Base-by-base conservation (phyloP, 2,329 filamentous ascomycete species). In the Sporothrix protearum region DNA sequence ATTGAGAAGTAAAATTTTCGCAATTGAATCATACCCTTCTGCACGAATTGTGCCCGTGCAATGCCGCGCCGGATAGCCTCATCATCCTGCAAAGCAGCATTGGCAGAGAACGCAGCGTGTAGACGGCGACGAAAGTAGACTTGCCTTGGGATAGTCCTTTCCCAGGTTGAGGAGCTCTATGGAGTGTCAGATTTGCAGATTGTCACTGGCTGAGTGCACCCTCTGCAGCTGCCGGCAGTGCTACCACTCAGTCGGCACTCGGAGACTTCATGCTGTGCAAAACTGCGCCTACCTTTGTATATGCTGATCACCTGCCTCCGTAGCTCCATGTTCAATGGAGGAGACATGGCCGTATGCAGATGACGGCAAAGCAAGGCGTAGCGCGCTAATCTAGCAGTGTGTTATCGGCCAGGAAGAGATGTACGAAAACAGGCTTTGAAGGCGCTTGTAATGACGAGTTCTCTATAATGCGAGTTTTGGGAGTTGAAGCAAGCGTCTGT, bases 101-200 rank as follows among this genome's bases (percentile, higher is more conserved):
- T 93, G 63, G 89, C 88, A 75, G 90, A 88, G 81, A 98, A 99
- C 0, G 95, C 95, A 73, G 89, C 89, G 82, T 97, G 94, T 10
- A 97, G 83, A 1, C 94, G 88, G 8, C 89, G 87, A 12, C 91
- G 88, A 79, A 96, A 97, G 82, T 94, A 97, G 39, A 85, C 82
- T 74, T 82, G 96, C 63, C 96, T 92, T 85, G 1, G 96, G 95
- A 77, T 98, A 98, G 72, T 95, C 91, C 71, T 90, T 88, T 45
- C 95, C 94, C 16, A 98, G 85, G 77, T 91, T 89, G 57, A 99
- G 86, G 12, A 97, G 88, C 77, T 97, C 94, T 97, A 73, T 1
- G 22, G 30, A 10, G 14, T 30, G 22, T 68, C 39, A 70, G 49
- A 28, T 22, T 14, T 4, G 16, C n/a, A 16, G 8, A 30, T 19